Conservation (phyloP, 2,329 filamentous ascomycete species). For the Orbilia javanica region DNA sequence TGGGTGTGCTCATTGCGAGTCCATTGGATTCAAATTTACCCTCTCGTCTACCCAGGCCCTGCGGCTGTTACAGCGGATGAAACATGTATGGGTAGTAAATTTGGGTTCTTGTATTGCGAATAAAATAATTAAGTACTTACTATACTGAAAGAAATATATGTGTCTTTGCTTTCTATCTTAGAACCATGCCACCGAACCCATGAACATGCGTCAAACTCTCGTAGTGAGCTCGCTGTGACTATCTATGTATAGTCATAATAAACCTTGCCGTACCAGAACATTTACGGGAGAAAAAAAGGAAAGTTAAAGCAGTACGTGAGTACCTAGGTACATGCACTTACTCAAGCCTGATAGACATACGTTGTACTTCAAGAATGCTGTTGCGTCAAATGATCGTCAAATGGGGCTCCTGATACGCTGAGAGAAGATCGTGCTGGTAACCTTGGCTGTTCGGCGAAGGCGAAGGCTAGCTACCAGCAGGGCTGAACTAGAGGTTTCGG, state of each 20-base stretch:
- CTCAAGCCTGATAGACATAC: no score
- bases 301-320: background rate
- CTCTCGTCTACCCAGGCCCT: slow-evolving; percentile 41
- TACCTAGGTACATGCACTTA: no score
- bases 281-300: background rate
- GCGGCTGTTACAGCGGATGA: slow-evolving; percentile 55
- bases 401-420: slow-evolving; percentile 49
- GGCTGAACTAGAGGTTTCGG: slow-evolving; percentile 56
- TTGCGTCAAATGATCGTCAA: slow-evolving; percentile 59
- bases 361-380: slow-evolving; percentile 14
- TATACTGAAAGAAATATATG: slow-evolving; percentile 8
- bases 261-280: slow-evolving; percentile 7
- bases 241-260: slow-evolving; percentile 12
- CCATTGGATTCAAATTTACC: slow-evolving; percentile 23
- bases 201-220: slow-evolving; percentile 2
- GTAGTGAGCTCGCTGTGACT: slow-evolving; percentile 29
- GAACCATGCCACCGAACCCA: slow-evolving; percentile 9
- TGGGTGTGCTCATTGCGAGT: slow-evolving; percentile 31
- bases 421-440: slow-evolving; percentile 48
- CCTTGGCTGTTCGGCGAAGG: slow-evolving; percentile 59
- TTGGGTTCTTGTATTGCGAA: slow-evolving; percentile 10
- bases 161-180: background rate
- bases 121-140: background rate
- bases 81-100: slow-evolving; percentile 40
- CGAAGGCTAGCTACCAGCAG: slow-evolving; percentile 53